Evolutionary conservation across 805 yeast species (phyloP), one percentile per base, ranked within the genome.

Genomic region (Saccharomycopsis sp.): DNA sequence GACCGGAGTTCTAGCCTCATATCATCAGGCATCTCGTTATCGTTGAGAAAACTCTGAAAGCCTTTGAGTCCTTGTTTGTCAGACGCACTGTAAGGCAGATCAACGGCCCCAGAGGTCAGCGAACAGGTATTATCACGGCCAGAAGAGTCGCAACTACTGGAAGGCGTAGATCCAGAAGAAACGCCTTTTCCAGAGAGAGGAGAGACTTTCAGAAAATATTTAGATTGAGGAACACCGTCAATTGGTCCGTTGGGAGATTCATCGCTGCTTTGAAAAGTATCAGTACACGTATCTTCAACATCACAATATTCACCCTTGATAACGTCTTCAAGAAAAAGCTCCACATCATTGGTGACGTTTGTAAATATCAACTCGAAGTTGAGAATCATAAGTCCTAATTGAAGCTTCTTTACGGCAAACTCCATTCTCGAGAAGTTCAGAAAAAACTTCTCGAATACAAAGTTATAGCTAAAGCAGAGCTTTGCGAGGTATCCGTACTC

Each of bases 351-450:
- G 4, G 48, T 44, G 16, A 44, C 16, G 16, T 44, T 44, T 16
- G 48, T 16, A 20, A 44, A 44, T 5, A 44, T n/a, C 16, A 44
- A 44, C 16, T 44, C 48, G 16, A 44, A 44, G 21, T 44, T 44
- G 4, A 44, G 8, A 12, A 44, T 44, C 48, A 44, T 44, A 7
- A 60, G 21, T 7, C 63, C 63, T 16, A 60, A 34, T 34, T 60
- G 63, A 18, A 58, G 48, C 46, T 60, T 60, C 23, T 24, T 50
- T 12, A 60, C 23, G 9, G 50, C 63, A 56, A 53, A 53, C 3
- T 60, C 57, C 12, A 60, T 24, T 34, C 53, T 52, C 20, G 44
- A 20, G 24, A 58, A 60, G n/a, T 55, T 50, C 16, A 29, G 47
- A 48, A 53, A 60, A 37, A 60, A 50, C 34, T 50, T 55, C 15